Evolutionary conservation across 225 moss, liverwort and hornwort genomes (phyloP).

Genomic region (Climacium dendroides): DNA sequence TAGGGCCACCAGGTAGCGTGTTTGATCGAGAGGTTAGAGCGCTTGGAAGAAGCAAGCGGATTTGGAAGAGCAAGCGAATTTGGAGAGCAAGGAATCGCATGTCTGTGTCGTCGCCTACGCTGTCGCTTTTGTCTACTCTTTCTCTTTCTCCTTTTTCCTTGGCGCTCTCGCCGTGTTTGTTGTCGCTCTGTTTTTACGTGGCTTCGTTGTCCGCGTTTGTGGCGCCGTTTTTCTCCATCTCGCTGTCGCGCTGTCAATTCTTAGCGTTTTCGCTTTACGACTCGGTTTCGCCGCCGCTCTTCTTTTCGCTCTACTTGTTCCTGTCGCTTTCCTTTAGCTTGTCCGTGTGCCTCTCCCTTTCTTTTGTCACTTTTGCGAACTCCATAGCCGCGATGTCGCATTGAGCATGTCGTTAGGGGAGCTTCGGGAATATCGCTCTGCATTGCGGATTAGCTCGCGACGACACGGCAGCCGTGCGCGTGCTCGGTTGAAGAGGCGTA

Average conservation of each 20-base stretch:
- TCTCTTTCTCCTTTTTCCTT: constrained; percentile 60
- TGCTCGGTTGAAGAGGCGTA: constrained; percentile 9
- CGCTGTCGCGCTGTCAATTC: constrained; percentile 51
- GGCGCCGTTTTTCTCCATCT: constrained; percentile 53
- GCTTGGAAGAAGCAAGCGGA: neutral
- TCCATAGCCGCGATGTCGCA: constrained; percentile 26
- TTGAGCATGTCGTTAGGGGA: constrained; percentile 13
- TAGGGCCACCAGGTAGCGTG: neutral
- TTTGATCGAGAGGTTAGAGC: neutral
- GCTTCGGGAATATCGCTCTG: neutral
- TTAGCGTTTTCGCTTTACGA: constrained; percentile 25
- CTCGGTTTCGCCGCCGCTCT: constrained; percentile 36
- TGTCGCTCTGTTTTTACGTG: constrained; percentile 43
- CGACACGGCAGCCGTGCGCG: neutral
- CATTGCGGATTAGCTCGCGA: neutral
- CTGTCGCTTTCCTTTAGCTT: constrained; percentile 50
- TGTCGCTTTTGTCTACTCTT: constrained; percentile 24
- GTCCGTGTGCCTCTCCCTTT: constrained; percentile 67
- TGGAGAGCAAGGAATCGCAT: neutral
- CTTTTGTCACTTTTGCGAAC: constrained; percentile 68
- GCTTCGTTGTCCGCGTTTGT: constrained; percentile 51
- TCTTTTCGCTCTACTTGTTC: constrained; percentile 55
- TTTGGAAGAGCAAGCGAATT: neutral
- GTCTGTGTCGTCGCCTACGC: constrained; percentile 17
- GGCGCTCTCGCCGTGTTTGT: constrained; percentile 53